Conservation (phyloP, 2,329 filamentous ascomycete species). For the Setomelanomma holmii region DNA sequence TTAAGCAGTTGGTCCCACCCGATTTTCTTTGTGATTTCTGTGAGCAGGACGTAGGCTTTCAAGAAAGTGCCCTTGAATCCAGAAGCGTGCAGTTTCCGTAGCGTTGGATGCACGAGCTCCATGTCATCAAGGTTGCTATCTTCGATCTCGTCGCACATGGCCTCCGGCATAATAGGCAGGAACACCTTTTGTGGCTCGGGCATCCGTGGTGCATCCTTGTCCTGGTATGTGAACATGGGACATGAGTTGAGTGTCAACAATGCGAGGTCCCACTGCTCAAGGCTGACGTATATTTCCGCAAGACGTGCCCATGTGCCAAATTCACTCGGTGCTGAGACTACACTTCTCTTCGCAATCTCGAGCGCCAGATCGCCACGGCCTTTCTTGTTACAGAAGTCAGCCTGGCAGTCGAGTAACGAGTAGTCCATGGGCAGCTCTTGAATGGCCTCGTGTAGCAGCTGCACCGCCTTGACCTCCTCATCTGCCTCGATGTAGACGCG, state of each 20-base stretch:
- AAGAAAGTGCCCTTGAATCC: constrained; percentile 95
- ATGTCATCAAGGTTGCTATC: constrained; percentile 80
- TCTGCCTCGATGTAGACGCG: constrained; percentile 93
- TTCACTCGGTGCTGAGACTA: constrained; percentile 93
- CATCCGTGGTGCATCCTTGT: constrained; percentile 95
- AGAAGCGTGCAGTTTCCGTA: constrained; percentile 85
- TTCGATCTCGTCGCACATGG: constrained; percentile 93
- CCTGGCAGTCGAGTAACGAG: constrained; percentile 92
- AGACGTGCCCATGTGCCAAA: constrained; percentile 96
- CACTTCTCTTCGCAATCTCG: constrained; percentile 91
- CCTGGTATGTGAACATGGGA: constrained; percentile 99
- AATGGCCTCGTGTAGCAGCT: constrained; percentile 84
- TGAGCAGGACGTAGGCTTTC: constrained; percentile 91
- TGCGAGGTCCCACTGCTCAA: constrained; percentile 97
- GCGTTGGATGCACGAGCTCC: constrained; percentile 85
- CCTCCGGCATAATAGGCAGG: constrained; percentile 86
- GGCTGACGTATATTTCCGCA: constrained; percentile 89
- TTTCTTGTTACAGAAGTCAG: constrained; percentile 89
- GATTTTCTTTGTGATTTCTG: constrained; percentile 94
- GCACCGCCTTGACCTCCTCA: constrained; percentile 94
- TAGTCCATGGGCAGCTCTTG: constrained; percentile 97
- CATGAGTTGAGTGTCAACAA: constrained; percentile 96
- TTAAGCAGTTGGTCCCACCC: constrained; percentile 97
- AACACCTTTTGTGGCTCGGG: constrained; percentile 89
- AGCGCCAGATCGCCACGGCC: constrained; percentile 85